Conservation (phyloP, 176 grass and related monocot genomes). For the Triticum monococcum region DNA sequence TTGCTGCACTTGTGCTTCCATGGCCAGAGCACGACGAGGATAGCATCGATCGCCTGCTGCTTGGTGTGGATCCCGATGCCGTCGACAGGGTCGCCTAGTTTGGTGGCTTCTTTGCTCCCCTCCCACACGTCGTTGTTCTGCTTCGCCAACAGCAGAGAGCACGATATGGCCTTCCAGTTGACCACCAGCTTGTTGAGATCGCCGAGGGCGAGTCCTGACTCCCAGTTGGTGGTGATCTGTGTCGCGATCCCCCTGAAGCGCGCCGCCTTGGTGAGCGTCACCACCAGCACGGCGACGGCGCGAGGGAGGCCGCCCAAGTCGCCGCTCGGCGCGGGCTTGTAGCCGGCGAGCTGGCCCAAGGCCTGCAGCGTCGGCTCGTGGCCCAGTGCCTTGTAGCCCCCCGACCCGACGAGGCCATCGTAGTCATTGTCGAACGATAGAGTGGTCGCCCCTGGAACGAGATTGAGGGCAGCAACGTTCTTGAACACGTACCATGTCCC, state of each 20-base stretch:
- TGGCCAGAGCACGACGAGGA: not conserved
- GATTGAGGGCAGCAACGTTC: not conserved
- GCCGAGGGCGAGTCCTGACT: not conserved
- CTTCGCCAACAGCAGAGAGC: too few relatives aligned
- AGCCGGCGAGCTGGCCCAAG: too few relatives aligned
- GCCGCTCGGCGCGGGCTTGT: too few relatives aligned
- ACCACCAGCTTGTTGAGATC: not conserved
- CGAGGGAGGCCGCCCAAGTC: too few relatives aligned
- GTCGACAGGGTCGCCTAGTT: not conserved
- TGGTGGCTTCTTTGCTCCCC: not conserved
- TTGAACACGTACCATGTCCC: not conserved
- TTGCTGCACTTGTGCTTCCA: not conserved
- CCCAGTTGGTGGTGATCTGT: not conserved
- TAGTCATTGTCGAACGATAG: too few relatives aligned
- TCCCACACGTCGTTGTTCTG: not conserved
- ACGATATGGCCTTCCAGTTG: not conserved
- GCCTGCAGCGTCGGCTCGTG: too few relatives aligned
- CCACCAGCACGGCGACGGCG: not conserved
- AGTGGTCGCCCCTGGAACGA: too few relatives aligned
- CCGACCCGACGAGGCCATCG: too few relatives aligned
- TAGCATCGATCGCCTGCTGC: not conserved
- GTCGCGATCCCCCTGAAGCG: not conserved
- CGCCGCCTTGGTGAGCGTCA: not conserved
- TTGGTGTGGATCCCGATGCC: not conserved
- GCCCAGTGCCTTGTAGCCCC: too few relatives aligned